Evolutionary conservation across 1,284 basidiomycete species (phyloP), one percentile per base, ranked within the genome.

Genomic region (Cyathus olla): DNA sequence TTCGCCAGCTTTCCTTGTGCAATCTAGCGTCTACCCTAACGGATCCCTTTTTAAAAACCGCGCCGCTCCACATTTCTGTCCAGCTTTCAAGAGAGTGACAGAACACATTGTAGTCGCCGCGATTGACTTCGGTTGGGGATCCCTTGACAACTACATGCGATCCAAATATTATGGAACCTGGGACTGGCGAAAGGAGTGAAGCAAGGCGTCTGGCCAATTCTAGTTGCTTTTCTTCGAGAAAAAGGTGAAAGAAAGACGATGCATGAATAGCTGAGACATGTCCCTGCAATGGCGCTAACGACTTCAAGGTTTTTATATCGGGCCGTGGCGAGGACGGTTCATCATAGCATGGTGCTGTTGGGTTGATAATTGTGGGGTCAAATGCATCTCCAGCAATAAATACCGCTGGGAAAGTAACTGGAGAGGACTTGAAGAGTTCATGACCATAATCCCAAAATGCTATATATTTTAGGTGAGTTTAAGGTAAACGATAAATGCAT

Each of bases 171-270:
- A 79, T 56, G 4, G 75, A 76, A 1, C 78, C 78, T 6, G 71
- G 66, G 35, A 63, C 56, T 4, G 77, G 73, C 17, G 74, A 72
- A 19, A 80, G 77, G 8, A 87, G 72, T 1, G 79, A 67, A 0
- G 79, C 81, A 47, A 86, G 61, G 3, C 68, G 72, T 15, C 68
- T 67, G 3, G 81, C 85, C 21, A 86, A 71, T 31, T 77, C 57
- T 8, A 71, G 50, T 66, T 87, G 85, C 29, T 76, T 54, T 21
- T 77, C 77, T 64, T 85, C 78, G 56, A 73, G 64, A 71, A 87
- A 87, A 26, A 87, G 76, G 66, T 88, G 85, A 72, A 87, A 88
- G 69, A 87, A 80, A 1, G 80, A 70, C 11, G 83, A 82, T 4
- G 81, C 77, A 63, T 85, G 81, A 29, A 88, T 83, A 15, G 78